Evolutionary conservation across 106 monocot species (phyloP).

Genomic region (Allium sativum): DNA sequence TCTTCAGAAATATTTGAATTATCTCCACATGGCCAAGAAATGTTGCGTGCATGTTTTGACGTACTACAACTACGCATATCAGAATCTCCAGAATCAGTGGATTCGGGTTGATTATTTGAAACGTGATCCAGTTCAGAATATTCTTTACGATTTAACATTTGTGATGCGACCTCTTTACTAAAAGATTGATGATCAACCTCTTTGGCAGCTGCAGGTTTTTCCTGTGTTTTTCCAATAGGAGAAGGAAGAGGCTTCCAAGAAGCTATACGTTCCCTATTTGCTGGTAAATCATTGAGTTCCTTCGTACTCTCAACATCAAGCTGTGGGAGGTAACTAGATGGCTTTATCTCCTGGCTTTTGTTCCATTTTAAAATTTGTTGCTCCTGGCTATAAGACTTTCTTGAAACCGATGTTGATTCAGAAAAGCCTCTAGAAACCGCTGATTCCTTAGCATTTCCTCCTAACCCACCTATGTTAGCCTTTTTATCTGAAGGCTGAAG

Average conservation of each 20-base stretch:
- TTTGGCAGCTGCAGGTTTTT: constrained; percentile 26
- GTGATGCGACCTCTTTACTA: constrained; percentile 11
- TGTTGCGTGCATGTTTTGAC: constrained; percentile 67
- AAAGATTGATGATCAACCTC: constrained; percentile 12
- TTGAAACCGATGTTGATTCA: constrained; percentile 35
- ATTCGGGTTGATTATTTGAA: constrained; percentile 31
- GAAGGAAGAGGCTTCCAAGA: constrained; percentile 88
- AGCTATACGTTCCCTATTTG: constrained; percentile 50
- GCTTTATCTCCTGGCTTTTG: constrained; percentile 79
- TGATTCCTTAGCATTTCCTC: constrained; percentile 21
- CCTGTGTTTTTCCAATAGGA: constrained; percentile 32
- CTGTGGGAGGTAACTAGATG: constrained; percentile 40
- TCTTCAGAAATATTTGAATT: constrained; percentile 68
- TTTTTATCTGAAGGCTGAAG: constrained; percentile 48
- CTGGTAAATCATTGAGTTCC: constrained; percentile 19
- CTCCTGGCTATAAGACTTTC: constrained; percentile 92
- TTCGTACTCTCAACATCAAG: constrained; percentile 27
- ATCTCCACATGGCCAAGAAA: constrained; percentile 95
- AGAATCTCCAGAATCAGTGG: constrained; percentile 32
- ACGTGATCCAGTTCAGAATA: constrained; percentile 17
- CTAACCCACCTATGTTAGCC: constrained; percentile 3
- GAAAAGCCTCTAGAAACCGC: constrained; percentile 17
- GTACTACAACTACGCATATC: constrained; percentile 27
- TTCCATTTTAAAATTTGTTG: constrained; percentile 83
- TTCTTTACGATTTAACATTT: constrained; percentile 7